These are phyloP conservation scores for Saccharomyces hybrid DNA, from an alignment of 1,139 yeast genomes.

Conservation along the genomic window DNA sequence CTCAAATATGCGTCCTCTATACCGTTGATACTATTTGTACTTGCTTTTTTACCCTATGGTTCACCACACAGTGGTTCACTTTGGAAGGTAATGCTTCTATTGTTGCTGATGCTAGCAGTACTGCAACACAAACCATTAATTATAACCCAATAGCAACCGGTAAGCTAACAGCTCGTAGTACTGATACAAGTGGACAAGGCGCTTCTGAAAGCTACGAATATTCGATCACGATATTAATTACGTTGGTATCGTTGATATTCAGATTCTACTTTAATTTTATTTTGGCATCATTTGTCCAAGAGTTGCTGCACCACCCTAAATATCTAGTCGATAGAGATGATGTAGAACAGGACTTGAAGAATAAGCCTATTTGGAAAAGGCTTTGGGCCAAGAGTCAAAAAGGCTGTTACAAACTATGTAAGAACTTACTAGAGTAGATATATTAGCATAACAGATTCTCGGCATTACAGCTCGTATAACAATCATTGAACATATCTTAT, in stretches of 20 bases:
- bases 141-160: constrained; percentile 10
- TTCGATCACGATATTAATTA: constrained; percentile 53
- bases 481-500: not conserved
- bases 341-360: constrained; percentile 33
- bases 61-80: constrained; percentile 68
- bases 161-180: constrained; percentile 8
- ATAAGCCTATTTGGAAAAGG: constrained; percentile 24
- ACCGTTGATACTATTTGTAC: constrained; percentile 61
- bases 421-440: constrained; percentile 13
- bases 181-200: constrained; percentile 40
- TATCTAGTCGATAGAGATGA: constrained; percentile 32
- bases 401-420: constrained; percentile 24
- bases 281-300: constrained; percentile 50
- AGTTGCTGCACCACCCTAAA: constrained; percentile 30
- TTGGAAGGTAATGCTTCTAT: constrained; percentile 25
- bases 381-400: constrained; percentile 31
- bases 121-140: constrained; percentile 8
- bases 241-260: constrained; percentile 44
- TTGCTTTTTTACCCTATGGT: constrained; percentile 62
- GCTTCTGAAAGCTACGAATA: constrained; percentile 69
- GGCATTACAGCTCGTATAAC: not conserved
- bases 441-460: constrained; percentile 1
- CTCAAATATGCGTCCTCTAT: constrained; percentile 59
- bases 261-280: constrained; percentile 64
- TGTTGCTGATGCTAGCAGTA: constrained; percentile 5